These are phyloP conservation scores for Hyaloscypha variabilis DNA, from an alignment of 495 filamentous ascomycete genomes.

Conservation along the genomic window DNA sequence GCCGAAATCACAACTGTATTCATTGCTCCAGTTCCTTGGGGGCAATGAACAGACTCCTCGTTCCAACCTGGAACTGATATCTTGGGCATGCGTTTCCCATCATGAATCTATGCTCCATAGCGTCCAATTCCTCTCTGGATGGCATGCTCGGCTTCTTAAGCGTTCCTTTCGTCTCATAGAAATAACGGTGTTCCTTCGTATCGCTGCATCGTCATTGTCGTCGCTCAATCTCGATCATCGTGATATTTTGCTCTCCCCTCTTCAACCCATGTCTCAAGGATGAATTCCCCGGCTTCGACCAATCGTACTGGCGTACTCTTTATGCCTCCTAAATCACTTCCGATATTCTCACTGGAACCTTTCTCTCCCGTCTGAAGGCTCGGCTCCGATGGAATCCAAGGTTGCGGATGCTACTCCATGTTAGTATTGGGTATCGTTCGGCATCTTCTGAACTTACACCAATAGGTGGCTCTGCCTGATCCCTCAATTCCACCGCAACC, in stretches of 20 bases:
- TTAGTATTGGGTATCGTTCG: not conserved
- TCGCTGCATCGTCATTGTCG: not conserved
- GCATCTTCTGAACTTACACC: constrained; percentile 42
- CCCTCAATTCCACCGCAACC: constrained; percentile 80
- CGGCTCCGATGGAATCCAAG: constrained; percentile 65
- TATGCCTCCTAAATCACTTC: constrained; percentile 45
- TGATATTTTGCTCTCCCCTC: constrained; percentile 41
- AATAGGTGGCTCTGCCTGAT: constrained; percentile 74
- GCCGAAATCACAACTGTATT: not conserved
- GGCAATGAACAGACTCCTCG: no score
- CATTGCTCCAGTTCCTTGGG: not conserved
- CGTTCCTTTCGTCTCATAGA: not conserved
- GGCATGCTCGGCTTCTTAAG: not conserved
- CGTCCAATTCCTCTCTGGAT: not conserved
- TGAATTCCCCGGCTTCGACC: constrained; percentile 64
- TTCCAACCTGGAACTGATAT: no score
- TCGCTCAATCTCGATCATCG: constrained; percentile 11
- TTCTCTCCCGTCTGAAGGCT: constrained; percentile 45
- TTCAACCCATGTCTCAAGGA: constrained; percentile 72
- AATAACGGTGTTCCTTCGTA: not conserved
- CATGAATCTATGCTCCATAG: not conserved
- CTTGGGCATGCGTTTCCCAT: not conserved
- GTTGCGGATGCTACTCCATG: constrained; percentile 53
- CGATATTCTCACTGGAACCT: constrained; percentile 34
- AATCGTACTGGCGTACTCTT: constrained; percentile 57